Conservation (phyloP, 306 rosid species). For the Oemleria cerasiformis region DNA sequence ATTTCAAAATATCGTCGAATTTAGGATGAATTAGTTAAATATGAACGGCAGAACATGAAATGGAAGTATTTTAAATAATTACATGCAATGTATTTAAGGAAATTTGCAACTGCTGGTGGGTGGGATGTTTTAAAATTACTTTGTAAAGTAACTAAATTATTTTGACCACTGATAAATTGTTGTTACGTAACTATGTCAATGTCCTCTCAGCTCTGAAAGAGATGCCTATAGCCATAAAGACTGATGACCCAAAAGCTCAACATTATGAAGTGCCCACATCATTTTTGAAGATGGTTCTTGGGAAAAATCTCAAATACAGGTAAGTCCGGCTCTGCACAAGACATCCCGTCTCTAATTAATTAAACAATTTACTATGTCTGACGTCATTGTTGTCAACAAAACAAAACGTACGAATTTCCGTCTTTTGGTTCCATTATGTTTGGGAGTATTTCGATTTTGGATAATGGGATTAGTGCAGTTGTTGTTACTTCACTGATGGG, state of each 20-base stretch:
- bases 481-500: slow-evolving; percentile 66
- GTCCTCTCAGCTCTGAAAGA: slow-evolving; percentile 66
- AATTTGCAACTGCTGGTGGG: too few species aligned
- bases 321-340: not conserved
- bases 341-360: too few species aligned
- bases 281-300: slow-evolving; percentile 84
- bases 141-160: too few species aligned
- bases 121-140: too few species aligned
- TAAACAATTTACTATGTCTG: too few species aligned
- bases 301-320: slow-evolving; percentile 84
- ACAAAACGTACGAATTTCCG: not conserved
- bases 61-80: too few species aligned
- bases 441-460: slow-evolving; percentile 1
- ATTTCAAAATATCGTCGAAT: too few species aligned
- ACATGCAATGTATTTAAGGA: too few species aligned
- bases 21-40: not conserved
- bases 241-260: slow-evolving; percentile 70
- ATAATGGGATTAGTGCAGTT: slow-evolving; percentile 44
- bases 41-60: too few species aligned
- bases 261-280: slow-evolving; percentile 90
- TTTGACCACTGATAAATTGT: too few species aligned
- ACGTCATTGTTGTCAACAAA: too few species aligned
- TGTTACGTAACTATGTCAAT: too few species aligned
- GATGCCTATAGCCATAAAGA: slow-evolving; percentile 84
- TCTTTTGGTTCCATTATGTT: not conserved